Evolutionary conservation across 306 rosid genomes (phyloP).

Genomic region (Alnus rubra): DNA sequence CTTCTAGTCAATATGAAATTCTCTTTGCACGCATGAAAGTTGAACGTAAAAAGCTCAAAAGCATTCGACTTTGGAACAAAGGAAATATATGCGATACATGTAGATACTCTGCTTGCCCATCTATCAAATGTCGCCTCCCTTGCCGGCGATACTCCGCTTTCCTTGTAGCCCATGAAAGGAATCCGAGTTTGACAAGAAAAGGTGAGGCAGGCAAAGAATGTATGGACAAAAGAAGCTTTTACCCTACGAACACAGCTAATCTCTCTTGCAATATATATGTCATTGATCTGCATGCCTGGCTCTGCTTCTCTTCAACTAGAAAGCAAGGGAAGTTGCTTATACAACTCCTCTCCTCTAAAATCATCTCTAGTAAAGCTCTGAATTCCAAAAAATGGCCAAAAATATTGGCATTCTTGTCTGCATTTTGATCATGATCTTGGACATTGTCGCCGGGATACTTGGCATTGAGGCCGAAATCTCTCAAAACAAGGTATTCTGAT

Average conservation of each 20-base stretch:
- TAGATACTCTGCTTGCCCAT: not conserved
- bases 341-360: slow-evolving; percentile 18
- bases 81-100: not conserved
- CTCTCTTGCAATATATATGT: slow-evolving; percentile 16
- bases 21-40: too few relatives aligned
- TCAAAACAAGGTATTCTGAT: slow-evolving; percentile 79
- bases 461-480: slow-evolving; percentile 79
- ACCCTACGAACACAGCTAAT: slow-evolving; percentile 41
- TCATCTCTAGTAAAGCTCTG: not conserved
- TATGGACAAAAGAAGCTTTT: slow-evolving; percentile 55
- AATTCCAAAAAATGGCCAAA: slow-evolving; percentile 43
- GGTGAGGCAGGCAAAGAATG: slow-evolving; percentile 26
- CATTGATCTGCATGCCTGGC: slow-evolving; percentile 26
- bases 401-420: slow-evolving; percentile 60
- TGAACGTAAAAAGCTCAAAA: not conserved
- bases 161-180: slow-evolving; percentile 66
- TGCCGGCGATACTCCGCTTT: slow-evolving; percentile 51
- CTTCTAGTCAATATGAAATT: too few relatives aligned
- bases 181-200: slow-evolving; percentile 33
- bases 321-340: slow-evolving; percentile 30
- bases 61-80: not conserved
- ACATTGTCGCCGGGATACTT: slow-evolving; percentile 70
- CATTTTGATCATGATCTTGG: slow-evolving; percentile 54
- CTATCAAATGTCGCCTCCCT: slow-evolving; percentile 25
- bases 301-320: too few relatives aligned